Conservation (phyloP, 495 filamentous ascomycete species). For the Pseudevernia furfuracea region DNA sequence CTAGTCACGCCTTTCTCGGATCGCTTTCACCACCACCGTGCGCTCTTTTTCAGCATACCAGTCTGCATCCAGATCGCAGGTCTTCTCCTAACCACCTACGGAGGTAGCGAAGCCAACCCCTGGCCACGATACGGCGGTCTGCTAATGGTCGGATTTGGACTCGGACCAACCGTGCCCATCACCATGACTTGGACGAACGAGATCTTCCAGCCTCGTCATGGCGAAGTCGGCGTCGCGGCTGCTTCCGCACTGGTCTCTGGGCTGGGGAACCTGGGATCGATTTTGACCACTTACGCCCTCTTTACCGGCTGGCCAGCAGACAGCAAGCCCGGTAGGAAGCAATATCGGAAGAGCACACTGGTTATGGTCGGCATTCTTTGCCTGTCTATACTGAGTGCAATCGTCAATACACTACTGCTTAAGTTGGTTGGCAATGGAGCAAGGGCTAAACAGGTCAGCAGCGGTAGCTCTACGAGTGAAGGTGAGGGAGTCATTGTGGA, state of each 20-base stretch:
- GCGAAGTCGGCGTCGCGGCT: constrained; percentile 87
- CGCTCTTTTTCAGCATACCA: constrained; percentile 72
- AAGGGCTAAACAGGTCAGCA: constrained; percentile 40
- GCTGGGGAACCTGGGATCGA: constrained; percentile 74
- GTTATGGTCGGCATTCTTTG: constrained; percentile 82
- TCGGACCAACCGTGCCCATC: constrained; percentile 85
- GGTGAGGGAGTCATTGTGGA: constrained; percentile 49
- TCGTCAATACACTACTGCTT: constrained; percentile 59
- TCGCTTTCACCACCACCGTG: constrained; percentile 73
- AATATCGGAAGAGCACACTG: constrained; percentile 76
- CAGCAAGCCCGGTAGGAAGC: constrained; percentile 53
- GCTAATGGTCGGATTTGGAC: constrained; percentile 83
- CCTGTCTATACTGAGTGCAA: constrained; percentile 63
- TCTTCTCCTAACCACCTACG: constrained; percentile 72
- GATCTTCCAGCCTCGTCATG: constrained; percentile 82
- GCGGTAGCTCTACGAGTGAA: constrained; percentile 35
- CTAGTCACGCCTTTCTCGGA: constrained; percentile 79
- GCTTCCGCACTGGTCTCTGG: constrained; percentile 80
- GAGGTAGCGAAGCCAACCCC: constrained; percentile 51
- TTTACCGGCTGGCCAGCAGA: constrained; percentile 81
- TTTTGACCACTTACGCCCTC: constrained; percentile 81
- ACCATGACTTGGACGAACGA: constrained; percentile 91
- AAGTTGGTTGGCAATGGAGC: constrained; percentile 51
- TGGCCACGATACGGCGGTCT: constrained; percentile 86
- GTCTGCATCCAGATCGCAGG: constrained; percentile 75